These are phyloP conservation scores for Mimosa pudica DNA, from an alignment of 306 rosid genomes.

Conservation along the genomic window DNA sequence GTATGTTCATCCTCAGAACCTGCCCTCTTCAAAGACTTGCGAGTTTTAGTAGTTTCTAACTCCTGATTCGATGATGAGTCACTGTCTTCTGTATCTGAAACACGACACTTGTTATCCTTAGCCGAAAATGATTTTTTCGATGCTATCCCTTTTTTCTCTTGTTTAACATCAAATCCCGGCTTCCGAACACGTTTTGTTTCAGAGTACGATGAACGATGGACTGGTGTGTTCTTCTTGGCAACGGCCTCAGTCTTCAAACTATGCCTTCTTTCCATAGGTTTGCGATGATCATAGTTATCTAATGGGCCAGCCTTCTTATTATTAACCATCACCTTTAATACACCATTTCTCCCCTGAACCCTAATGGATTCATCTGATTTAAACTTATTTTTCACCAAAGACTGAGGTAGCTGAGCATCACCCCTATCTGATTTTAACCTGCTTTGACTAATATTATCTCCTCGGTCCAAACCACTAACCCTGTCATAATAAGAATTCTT, in stretches of 20 bases:
- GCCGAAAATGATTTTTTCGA: slow-evolving; percentile 55
- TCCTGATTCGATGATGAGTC: slow-evolving; percentile 56
- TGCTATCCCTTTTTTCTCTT: slow-evolving; percentile 52
- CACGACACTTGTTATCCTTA: slow-evolving; percentile 50
- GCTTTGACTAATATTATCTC: slow-evolving; percentile 43
- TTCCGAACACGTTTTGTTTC: slow-evolving; percentile 53
- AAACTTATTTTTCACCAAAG: slow-evolving; percentile 61
- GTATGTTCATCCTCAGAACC: slow-evolving; percentile 51
- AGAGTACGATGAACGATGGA: slow-evolving; percentile 42
- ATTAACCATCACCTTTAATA: slow-evolving; percentile 88
- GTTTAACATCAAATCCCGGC: slow-evolving; percentile 46
- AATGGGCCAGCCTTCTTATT: slow-evolving; percentile 50
- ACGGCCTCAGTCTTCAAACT: slow-evolving; percentile 53
- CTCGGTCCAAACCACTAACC: slow-evolving; percentile 40
- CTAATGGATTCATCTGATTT: slow-evolving; percentile 73
- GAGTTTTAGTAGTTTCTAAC: slow-evolving; percentile 43
- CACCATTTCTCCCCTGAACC: slow-evolving; percentile 97
- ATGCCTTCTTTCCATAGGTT: slow-evolving; percentile 55
- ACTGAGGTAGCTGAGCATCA: slow-evolving; percentile 44
- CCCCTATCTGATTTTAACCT: slow-evolving; percentile 53
- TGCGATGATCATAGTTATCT: slow-evolving; percentile 48
- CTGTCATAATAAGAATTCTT: slow-evolving; percentile 49
- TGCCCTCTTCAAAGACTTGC: slow-evolving; percentile 47
- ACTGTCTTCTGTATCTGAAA: slow-evolving; percentile 61
- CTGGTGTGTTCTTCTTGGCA: slow-evolving; percentile 49